phyloP scores from a whole-genome alignment of 805 yeast genomes.

The Pichia manshurica region DNA sequence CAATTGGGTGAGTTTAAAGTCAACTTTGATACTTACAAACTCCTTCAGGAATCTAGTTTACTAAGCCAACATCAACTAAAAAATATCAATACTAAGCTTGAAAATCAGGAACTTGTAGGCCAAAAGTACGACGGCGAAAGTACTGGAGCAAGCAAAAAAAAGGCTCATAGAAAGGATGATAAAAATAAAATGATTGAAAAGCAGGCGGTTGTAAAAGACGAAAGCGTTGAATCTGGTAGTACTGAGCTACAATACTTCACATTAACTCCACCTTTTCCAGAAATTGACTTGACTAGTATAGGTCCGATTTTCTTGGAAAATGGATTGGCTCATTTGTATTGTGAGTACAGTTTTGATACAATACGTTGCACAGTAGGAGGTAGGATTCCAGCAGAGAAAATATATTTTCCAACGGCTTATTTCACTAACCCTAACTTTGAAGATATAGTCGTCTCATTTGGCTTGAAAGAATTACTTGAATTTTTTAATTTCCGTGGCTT shows the following conservation, averaged over 20 bases:
- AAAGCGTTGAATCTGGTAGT: neutral
- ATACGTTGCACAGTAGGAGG: conserved; percentile 26
- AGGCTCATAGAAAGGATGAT: neutral
- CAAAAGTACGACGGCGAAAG: neutral
- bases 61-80: conserved; percentile 8
- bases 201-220: neutral
- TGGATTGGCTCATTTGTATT: conserved; percentile 22
- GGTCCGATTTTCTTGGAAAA: conserved; percentile 29
- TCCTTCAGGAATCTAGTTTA: conserved; percentile 14
- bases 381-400: conserved; percentile 21
- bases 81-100: neutral
- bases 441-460: conserved; percentile 14
- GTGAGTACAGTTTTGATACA: conserved; percentile 22
- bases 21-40: conserved; percentile 20
- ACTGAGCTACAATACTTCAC: conserved; percentile 11
- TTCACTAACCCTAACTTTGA: conserved; percentile 23
- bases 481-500: neutral
- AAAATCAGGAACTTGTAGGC: conserved; percentile 3
- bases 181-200: neutral
- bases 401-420: conserved; percentile 22
- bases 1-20: conserved; percentile 21
- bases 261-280: conserved; percentile 25
- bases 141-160: neutral
- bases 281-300: conserved; percentile 20
- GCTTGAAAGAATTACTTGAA: neutral